Evolutionary conservation across 1,139 yeast genomes (phyloP), one percentile per base, ranked within the genome.

Genomic region (Lodderomyces jiufengensis): DNA sequence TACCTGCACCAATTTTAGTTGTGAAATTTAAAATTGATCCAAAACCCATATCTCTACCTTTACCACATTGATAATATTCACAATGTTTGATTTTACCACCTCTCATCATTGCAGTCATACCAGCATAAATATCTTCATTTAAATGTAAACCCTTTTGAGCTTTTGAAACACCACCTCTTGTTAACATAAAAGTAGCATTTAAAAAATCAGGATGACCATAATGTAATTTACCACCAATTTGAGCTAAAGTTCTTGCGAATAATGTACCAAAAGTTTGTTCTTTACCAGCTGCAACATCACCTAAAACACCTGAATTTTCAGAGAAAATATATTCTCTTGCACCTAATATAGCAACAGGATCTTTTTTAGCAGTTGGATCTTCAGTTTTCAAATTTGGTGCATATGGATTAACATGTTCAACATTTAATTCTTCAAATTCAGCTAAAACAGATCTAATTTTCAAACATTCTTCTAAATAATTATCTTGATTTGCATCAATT

Each of bases 231-330:
- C 97, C 97, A 69, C 98, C 98, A 67, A 92, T 84, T 72, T 90
- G 97, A 45, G 98, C 94, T 66, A 92, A 74, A 34, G 97, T 92
- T 77, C 98, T 85, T 29, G 97, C 95, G 57, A 92, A 92, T 62
- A 92, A 73, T 9, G 98, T 92, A 81, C 98, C 98, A 61, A 92
- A 92, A 51, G 98, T 92, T 68, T 92, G 98, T 77, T 92, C 98
- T 73, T 92, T 92, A 79, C 97, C 98, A 49, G 98, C 98, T 54
- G 98, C 98, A 63, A 92, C 95, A 68, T 92, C 98, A 82, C 98
- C 98, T 52, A 92, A 77, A 55, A 92, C 86, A 84, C 98, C 98
- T 49, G 95, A 84, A 72, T 90, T 92, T 68, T 92, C 98, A 45
- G 97, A 87, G 84, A 92, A 92, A 70, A 92, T 92, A 69, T 92